Percentiles rank a stretch among this genome's conserved stretches.
phyloP scores from a whole-genome alignment of 495 filamentous ascomycete species.

The Annulohypoxylon nitens region DNA sequence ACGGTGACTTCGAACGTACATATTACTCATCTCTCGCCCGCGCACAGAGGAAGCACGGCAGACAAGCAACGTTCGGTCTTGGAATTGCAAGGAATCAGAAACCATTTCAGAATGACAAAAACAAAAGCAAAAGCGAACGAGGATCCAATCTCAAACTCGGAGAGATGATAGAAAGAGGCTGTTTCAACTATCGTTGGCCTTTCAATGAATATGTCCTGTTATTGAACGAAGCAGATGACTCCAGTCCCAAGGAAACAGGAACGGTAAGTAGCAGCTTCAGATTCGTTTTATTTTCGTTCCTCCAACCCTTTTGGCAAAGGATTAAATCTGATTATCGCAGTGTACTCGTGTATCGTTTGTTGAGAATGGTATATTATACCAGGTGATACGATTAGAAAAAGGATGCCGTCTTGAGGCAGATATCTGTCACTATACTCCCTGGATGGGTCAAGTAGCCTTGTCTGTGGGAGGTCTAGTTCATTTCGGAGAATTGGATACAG shows the following conservation, averaged over 20 bases:
- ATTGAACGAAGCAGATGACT: conserved; percentile 17
- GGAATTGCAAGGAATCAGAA: conserved; percentile 12
- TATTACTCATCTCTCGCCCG: conserved; percentile 37
- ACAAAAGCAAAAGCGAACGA: neutral
- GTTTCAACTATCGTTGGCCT: conserved; percentile 47
- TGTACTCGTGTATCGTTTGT: conserved; percentile 33
- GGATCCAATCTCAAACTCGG: conserved; percentile 38
- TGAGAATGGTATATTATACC: conserved; percentile 31
- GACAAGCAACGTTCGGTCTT: conserved; percentile 39
- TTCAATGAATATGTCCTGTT: conserved; percentile 38
- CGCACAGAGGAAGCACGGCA: conserved; percentile 29
- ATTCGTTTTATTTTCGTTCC: neutral
- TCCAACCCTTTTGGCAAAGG: neutral
- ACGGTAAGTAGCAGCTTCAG: conserved; percentile 15
- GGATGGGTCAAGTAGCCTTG: conserved; percentile 19
- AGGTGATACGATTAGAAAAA: conserved; percentile 32
- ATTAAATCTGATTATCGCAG: neutral
- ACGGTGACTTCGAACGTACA: conserved; percentile 37
- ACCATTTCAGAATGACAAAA: neutral
- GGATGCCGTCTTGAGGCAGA: conserved; percentile 18
- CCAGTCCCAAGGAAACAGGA: conserved; percentile 15
- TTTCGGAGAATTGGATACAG: conserved; percentile 16
- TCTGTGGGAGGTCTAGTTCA: conserved; percentile 19
- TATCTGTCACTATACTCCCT: neutral
- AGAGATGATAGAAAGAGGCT: conserved; percentile 37